Conservation (phyloP, 495 filamentous ascomycete genomes). For the Bryoglossum gracile region DNA sequence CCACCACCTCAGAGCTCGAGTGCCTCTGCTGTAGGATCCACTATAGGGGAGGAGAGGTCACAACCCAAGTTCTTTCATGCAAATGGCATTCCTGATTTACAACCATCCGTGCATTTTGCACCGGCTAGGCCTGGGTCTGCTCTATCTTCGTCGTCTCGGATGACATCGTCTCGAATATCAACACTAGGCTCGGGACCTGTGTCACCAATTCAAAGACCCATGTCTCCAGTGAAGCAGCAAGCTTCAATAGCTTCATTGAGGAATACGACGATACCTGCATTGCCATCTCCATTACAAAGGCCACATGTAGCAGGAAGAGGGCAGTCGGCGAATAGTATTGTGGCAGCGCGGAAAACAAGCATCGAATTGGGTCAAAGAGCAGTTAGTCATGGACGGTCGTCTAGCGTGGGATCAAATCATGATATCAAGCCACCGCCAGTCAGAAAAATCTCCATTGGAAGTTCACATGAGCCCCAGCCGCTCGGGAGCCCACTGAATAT, state of each 20-base stretch:
- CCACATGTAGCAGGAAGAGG: conserved; percentile 19
- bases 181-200: conserved; percentile 23
- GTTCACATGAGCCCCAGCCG: conserved; percentile 8
- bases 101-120: conserved; percentile 26
- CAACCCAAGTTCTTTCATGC: conserved; percentile 71
- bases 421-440: conserved; percentile 5
- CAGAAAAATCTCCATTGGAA: conserved; percentile 14
- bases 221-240: conserved; percentile 37
- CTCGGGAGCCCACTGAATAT: conserved; percentile 24
- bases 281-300: conserved; percentile 19
- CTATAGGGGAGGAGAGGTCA: conserved; percentile 19
- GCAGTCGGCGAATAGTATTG: conserved; percentile 20
- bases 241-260: conserved; percentile 19
- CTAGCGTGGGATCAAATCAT: conserved; percentile 16
- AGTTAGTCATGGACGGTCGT: conserved; percentile 17
- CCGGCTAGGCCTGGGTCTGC: conserved; percentile 36
- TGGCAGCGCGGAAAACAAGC: conserved; percentile 24
- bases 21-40: conserved; percentile 28
- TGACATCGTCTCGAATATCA: conserved; percentile 26
- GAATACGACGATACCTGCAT: conserved; percentile 19
- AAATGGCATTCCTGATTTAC: conserved; percentile 43
- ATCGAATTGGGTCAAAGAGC: conserved; percentile 19
- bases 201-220: conserved; percentile 29
- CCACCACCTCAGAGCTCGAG: conserved; percentile 29
- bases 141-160: conserved; percentile 34